Evolutionary conservation across 2,329 filamentous ascomycete species (phyloP).

Genomic region (Aspergillus candidus): DNA sequence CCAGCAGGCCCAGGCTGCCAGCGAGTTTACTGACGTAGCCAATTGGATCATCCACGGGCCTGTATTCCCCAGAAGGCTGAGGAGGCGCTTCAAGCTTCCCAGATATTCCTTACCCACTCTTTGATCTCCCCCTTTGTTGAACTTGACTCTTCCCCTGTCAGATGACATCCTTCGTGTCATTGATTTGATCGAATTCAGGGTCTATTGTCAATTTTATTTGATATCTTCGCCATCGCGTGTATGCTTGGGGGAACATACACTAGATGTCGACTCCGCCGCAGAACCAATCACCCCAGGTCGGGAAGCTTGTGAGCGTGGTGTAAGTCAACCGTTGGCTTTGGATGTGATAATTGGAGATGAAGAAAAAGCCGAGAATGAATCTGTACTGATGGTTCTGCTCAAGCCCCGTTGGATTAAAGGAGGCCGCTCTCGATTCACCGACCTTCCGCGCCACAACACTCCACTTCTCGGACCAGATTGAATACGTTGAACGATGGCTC

Average conservation of each 20-base stretch:
- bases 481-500: slow-evolving; percentile 88
- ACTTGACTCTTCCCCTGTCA: slow-evolving; percentile 13
- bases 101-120: slow-evolving; percentile 1
- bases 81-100: slow-evolving; percentile 10
- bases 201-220: slow-evolving; percentile 1
- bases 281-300: slow-evolving; percentile 34
- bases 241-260: slow-evolving; percentile 30
- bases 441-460: slow-evolving; percentile 83
- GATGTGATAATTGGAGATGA: neutral
- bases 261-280: slow-evolving; percentile 39
- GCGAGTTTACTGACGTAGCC: slow-evolving; percentile 30
- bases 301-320: slow-evolving; percentile 44
- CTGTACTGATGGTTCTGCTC: slow-evolving; percentile 10
- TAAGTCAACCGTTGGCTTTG: slow-evolving; percentile 17
- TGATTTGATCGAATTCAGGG: slow-evolving; percentile 3
- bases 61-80: slow-evolving; percentile 15
- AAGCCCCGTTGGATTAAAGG: slow-evolving; percentile 78
- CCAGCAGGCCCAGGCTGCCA: slow-evolving; percentile 13
- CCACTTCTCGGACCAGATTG: slow-evolving; percentile 88
- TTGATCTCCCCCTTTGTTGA: slow-evolving; percentile 7
- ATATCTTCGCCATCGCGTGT: slow-evolving; percentile 19
- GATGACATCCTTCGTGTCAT: slow-evolving; percentile 5
- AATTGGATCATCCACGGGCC: slow-evolving; percentile 25
- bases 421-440: slow-evolving; percentile 92
- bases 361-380: neutral